Percentiles rank a stretch among this genome's conserved stretches.
phyloP scores from a whole-genome alignment of 2,329 filamentous ascomycete species.

The Penicillium crustosum region DNA sequence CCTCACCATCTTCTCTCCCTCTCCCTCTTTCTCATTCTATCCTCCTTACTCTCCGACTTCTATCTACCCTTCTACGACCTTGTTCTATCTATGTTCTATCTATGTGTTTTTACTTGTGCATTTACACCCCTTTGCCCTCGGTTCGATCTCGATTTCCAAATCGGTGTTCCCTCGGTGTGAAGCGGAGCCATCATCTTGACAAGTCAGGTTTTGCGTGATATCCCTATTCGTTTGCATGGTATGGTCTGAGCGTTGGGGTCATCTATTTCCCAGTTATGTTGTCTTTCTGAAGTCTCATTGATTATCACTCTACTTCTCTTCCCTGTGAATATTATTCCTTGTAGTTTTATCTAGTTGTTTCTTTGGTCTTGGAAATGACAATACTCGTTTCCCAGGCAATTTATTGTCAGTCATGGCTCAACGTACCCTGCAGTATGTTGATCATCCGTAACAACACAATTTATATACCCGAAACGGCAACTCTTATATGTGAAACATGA shows the following conservation, averaged over 20 bases:
- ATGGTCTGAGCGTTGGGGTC: constrained; percentile 23
- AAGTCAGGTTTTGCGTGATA: constrained; percentile 29
- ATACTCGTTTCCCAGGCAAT: background rate
- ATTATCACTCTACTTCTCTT: constrained; percentile 13
- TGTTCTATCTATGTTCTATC: constrained; percentile 14
- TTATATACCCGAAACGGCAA: background rate
- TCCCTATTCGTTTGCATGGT: constrained; percentile 28
- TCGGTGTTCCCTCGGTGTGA: background rate
- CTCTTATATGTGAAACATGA: background rate
- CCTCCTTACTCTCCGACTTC: background rate
- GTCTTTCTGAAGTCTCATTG: constrained; percentile 5
- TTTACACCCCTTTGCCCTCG: constrained; percentile 6
- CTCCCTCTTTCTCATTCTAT: background rate
- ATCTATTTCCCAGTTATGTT: constrained; percentile 8
- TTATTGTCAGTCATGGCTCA: background rate
- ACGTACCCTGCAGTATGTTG: background rate
- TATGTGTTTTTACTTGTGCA: constrained; percentile 14
- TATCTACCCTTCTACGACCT: constrained; percentile 7
- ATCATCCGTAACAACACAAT: background rate
- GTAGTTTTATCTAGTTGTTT: constrained; percentile 19
- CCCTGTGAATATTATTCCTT: constrained; percentile 20
- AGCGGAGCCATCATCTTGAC: constrained; percentile 17
- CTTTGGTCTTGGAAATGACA: constrained; percentile 4
- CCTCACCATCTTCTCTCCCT: background rate
- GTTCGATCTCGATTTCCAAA: background rate